A percentile compares a stretch with the other conserved stretches of the same genome.
Evolutionary conservation across 1,139 yeast species (phyloP).

Genomic region (Scheffersomyces parashehatae): DNA sequence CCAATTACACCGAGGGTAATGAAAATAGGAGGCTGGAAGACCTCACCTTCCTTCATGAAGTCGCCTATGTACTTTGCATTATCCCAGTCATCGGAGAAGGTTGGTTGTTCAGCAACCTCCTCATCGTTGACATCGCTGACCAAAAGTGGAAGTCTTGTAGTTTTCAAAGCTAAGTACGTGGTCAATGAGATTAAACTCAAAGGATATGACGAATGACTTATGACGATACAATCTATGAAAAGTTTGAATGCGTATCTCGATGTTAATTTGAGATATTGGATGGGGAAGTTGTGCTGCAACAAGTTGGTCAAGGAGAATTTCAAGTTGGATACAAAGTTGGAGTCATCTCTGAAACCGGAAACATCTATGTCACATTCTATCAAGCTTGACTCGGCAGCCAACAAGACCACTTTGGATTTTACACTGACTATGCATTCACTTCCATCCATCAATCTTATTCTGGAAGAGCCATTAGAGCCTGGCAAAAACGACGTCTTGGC

Average conservation of each 20-base stretch:
- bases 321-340: constrained; percentile 59
- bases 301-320: constrained; percentile 52
- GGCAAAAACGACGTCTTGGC: constrained; percentile 81
- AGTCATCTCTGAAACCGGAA: constrained; percentile 69
- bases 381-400: constrained; percentile 41
- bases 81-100: constrained; percentile 87
- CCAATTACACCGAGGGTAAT: constrained; percentile 78
- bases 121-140: constrained; percentile 59
- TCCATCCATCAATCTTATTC: constrained; percentile 84
- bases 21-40: constrained; percentile 70
- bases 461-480: constrained; percentile 87
- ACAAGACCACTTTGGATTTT: constrained; percentile 78
- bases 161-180: constrained; percentile 73
- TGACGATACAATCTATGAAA: constrained; percentile 74
- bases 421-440: constrained; percentile 90
- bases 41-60: constrained; percentile 19
- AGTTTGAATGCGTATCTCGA: constrained; percentile 74
- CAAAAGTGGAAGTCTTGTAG: constrained; percentile 75
- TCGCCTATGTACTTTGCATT: constrained; percentile 49
- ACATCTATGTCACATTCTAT: constrained; percentile 79
- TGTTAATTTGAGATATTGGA: constrained; percentile 58
- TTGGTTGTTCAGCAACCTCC: constrained; percentile 81
- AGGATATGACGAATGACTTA: constrained; percentile 71
- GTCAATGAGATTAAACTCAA: constrained; percentile 77
- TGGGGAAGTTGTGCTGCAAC: constrained; percentile 50